Conservation (phyloP, 805 yeast species). For the Teunomyces cretensis region DNA sequence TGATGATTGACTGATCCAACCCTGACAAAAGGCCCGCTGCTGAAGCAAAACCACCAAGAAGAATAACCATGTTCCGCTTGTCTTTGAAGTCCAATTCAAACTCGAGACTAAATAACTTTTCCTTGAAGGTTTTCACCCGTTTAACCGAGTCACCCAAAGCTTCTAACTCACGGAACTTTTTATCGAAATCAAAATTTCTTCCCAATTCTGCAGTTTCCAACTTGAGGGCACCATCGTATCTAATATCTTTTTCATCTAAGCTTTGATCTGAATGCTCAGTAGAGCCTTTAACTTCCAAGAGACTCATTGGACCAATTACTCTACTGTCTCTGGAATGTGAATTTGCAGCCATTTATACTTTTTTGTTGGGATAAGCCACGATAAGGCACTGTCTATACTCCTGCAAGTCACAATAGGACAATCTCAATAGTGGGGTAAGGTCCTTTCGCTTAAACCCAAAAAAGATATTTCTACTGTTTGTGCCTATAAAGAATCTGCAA, state of each 20-base stretch:
- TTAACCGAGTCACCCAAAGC: constrained; percentile 28
- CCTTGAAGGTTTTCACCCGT: constrained; percentile 32
- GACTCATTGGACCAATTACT: neutral
- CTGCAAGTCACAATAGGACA: too few species aligned
- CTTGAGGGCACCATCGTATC: neutral
- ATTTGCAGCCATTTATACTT: neutral
- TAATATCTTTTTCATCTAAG: neutral
- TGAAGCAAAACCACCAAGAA: constrained; percentile 53
- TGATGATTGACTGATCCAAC: constrained; percentile 64
- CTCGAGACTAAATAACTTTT: constrained; percentile 37
- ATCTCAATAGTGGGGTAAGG: too few species aligned
- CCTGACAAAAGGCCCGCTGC: constrained; percentile 67
- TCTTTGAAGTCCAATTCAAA: constrained; percentile 38
- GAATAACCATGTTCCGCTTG: constrained; percentile 20
- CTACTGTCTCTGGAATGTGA: neutral
- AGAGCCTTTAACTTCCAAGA: neutral
- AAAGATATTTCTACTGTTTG: too few species aligned
- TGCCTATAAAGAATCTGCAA: too few species aligned
- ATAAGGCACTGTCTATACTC: too few species aligned
- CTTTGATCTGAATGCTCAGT: neutral
- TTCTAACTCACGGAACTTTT: constrained; percentile 35
- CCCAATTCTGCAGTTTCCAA: neutral
- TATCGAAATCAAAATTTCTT: constrained; percentile 29
- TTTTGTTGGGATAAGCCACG: neutral
- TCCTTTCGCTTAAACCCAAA: too few species aligned